Evolutionary conservation across 352 stramenopile genomes (phyloP), one percentile per base, ranked within the genome.

Genomic region (Globisporangium barbulae): DNA sequence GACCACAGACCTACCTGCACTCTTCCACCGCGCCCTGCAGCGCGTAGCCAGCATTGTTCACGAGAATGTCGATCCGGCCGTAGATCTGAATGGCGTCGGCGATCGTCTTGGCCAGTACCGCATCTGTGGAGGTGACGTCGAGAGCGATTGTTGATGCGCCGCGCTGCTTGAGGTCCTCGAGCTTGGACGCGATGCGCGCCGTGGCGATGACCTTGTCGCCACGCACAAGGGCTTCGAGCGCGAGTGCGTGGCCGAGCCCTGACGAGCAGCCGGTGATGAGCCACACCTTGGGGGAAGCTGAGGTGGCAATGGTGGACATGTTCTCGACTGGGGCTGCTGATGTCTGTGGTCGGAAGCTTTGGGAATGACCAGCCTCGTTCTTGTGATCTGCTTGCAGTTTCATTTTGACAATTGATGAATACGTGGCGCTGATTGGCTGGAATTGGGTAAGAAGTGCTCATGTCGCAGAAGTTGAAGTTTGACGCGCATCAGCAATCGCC

Each of bases 201-300:
- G 77, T 85, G 15, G 74, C 75, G 35, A 83, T 82, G 19, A 86
- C 77, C n/a, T 55, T 62, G 53, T 84, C 73, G 58, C 77, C 75
- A 8, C 69, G 73, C 35, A 70, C 71, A n/a, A 79, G 71, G 3
- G 73, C 75, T 0, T 70, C 72, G 22, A 83, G 48, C 0, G 79
- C 73, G 30, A 84, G 79, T 19, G 77, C 75, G 33, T 67, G 71
- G n/a, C 75, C 75, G 49, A 84, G 78, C 35, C 77, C 77, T 1
- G 71, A 78, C 8, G 77, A 86, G 52, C 75, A 81, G 19, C 73
- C 77, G 9, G 75, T 86, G 55, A 86, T 78, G 22, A 86, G 64
- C 75, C 75, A 83, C 39, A 86, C 73, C 63, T 83, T 83, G 21
- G 60, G 22, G 31, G 56, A 33, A 47, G 69, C 56, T 21, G 66